Base-by-base conservation (phyloP, 1,284 basidiomycete genomes). In the Athelia psychrophila region DNA sequence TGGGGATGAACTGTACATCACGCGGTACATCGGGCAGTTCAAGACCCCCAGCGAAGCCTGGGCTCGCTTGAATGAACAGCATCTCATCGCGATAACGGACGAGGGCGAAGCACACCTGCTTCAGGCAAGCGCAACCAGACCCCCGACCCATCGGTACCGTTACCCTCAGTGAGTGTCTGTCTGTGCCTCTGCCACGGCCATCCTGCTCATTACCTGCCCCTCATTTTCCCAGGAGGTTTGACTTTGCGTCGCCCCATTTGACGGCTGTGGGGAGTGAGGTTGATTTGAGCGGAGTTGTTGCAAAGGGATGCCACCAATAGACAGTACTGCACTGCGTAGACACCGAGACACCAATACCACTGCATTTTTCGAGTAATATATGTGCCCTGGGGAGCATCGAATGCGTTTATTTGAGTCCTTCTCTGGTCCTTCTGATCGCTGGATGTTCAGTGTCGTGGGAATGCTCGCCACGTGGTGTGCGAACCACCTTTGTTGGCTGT, bases 151-250 rank as follows among this genome's bases (percentile, higher is more conserved):
- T 62, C 77, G 85, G 42, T 82, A 78, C 64, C 76, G 83, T 57
- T 86, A 80, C 64, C 83, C 86, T 52, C 81, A 86, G 88, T 91
- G 60, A 70, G 86, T 78, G 40, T 50, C 47, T 13, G 32, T 27
- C 19, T 19, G 23, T 16, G n/a, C 6, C 16, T 23, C 6, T 18
- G 16, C 18, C 47, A 32, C 47, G n/a, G 16, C 48, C 10, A 49
- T 45, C 40, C 44, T 25, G 18, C 22, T 54, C 19, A 49, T 46
- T 59, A 20, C 51, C 24, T 24, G 24, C 6, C 12, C 13, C 27
- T 30, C 27, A 30, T 30, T 32, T 40, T 49, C 27, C 25, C 56
- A 82, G 81, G 58, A 60, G 65, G 10, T 66, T 82, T 30, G 76
- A 78, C 33, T 74, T 78, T 58, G 68, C 66, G 12, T 84, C 82